Base-by-base conservation (phyloP, 805 yeast species). In the Sugiyamaella smithiae region DNA sequence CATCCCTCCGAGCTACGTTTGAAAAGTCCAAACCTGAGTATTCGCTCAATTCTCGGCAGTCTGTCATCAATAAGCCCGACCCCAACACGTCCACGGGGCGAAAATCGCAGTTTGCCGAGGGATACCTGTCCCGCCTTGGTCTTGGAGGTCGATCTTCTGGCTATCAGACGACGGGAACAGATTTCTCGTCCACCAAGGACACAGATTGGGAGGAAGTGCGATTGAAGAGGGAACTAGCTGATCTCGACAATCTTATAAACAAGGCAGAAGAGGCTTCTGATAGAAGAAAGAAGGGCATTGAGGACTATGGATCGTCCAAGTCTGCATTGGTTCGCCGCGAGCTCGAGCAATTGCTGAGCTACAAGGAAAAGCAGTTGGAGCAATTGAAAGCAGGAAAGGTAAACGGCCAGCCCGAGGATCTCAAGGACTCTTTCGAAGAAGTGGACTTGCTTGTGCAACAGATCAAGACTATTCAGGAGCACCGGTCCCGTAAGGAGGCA, bases 121-220 rank as follows among this genome's bases (percentile, higher is more conserved):
- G 84, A 12, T 82, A 80, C 60, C 65, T 81, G 50, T 72, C 69
- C 53, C 74, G 82, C 63, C 69, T 84, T 51, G 84, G 88, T 14
- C 69, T 77, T n/a, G 60, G 65, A 20, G 50, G 63, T 53, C 46
- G 60, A 3, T 57, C 62, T 29, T 60, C 72, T 3, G 53, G 62
- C 11, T 56, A 62, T 23, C 55, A 57, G n/a, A 64, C 69, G 9
- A 67, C 67, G 25, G 89, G 88, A 4, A 82, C 89, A 0, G 90
- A 87, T 63, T 84, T 85, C 62, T 77, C 84, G 3, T 75, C 81
- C 1, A 83, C 76, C 20, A 66, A 66, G 49, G 57, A 58, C 52
- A 81, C 88, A 1, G 96, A 89, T 61, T 88, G 97, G 96, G 97
- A 90, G 65, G 88, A 85, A 60, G 95, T 85, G 12, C 77, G 93